A percentile compares a stretch with the other conserved stretches of the same genome.
These are phyloP conservation scores for Botrytis elliptica DNA, from an alignment of 2,329 filamentous ascomycete species.

Conservation along the genomic window DNA sequence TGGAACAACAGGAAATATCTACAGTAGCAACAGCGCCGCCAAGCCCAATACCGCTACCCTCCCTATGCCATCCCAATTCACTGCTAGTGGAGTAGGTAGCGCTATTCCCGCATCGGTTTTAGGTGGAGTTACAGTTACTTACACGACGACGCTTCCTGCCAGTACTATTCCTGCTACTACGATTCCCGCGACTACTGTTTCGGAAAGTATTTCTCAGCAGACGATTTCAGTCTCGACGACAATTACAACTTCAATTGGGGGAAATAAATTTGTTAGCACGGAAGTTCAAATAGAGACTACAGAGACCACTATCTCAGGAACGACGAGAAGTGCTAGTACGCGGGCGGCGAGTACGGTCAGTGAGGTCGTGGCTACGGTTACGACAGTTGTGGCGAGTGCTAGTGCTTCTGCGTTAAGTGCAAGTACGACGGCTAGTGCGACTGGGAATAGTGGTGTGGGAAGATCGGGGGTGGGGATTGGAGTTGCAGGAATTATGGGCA, in stretches of 20 bases:
- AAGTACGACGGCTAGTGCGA: conserved; percentile 7
- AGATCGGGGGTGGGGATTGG: not conserved
- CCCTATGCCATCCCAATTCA: conserved; percentile 47
- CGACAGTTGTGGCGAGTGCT: conserved; percentile 15
- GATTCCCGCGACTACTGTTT: conserved; percentile 17
- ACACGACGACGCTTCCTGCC: conserved; percentile 29
- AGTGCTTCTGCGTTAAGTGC: conserved; percentile 2
- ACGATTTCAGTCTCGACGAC: conserved; percentile 2
- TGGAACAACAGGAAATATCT: conserved; percentile 47
- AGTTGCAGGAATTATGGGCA: not conserved
- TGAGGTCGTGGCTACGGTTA: conserved; percentile 18
- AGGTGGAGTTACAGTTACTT: conserved; percentile 42
- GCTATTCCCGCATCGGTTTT: conserved; percentile 47
- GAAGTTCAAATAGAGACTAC: not conserved
- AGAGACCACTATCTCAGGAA: conserved; percentile 28
- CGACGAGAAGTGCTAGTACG: conserved; percentile 20
- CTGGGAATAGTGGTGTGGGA: not conserved
- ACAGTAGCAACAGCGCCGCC: conserved; percentile 39
- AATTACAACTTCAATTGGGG: not conserved
- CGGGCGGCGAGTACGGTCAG: conserved; percentile 17
- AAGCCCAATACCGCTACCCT: conserved; percentile 47
- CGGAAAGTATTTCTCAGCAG: not conserved
- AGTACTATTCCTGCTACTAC: conserved; percentile 30
- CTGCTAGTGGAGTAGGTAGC: conserved; percentile 46
- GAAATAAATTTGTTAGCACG: not conserved